Evolutionary conservation across 129 eudicot genomes (phyloP).

Genomic region (Flaveria bidentis): DNA sequence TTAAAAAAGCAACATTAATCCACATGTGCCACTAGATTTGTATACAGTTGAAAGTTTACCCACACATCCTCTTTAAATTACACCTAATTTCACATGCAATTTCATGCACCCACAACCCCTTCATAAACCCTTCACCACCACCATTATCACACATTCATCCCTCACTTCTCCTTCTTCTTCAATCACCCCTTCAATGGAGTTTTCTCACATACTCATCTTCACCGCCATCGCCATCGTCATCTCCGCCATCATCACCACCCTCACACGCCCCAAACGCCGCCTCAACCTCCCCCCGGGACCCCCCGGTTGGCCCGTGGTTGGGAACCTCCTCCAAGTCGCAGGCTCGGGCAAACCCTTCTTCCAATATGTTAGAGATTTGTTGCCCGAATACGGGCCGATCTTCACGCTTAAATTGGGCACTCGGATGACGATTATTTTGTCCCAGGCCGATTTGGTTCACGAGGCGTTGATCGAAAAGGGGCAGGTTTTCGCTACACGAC

Average conservation of each 20-base stretch:
- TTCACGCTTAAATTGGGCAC: constrained; percentile 76
- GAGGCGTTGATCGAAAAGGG: constrained; percentile 74
- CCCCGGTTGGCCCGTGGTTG: constrained; percentile 88
- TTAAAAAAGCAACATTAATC: background rate
- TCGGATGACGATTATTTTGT: constrained; percentile 65
- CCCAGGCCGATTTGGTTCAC: constrained; percentile 53
- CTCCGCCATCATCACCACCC: constrained; percentile 27
- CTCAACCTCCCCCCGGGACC: constrained; percentile 86
- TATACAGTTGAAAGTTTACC: constrained; percentile 29
- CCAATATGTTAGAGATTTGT: constrained; percentile 54
- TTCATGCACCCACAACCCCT: constrained; percentile 40
- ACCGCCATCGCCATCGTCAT: constrained; percentile 34
- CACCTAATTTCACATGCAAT: constrained; percentile 43
- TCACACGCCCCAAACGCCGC: constrained; percentile 32
- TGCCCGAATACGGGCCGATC: constrained; percentile 73
- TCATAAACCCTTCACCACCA: constrained; percentile 34
- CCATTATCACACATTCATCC: background rate
- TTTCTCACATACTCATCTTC: constrained; percentile 40
- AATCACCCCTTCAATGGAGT: constrained; percentile 35
- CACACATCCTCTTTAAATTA: constrained; percentile 30
- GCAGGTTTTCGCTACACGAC: constrained; percentile 68
- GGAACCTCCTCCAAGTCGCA: constrained; percentile 84
- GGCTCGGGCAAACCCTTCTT: constrained; percentile 80
- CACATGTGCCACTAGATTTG: constrained; percentile 25
- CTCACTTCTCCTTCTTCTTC: background rate